A percentile compares a stretch with the other conserved stretches of the same genome.
These are phyloP conservation scores for Knoxdaviesia capensis DNA, from an alignment of 2,329 filamentous ascomycete species.

Conservation along the genomic window DNA sequence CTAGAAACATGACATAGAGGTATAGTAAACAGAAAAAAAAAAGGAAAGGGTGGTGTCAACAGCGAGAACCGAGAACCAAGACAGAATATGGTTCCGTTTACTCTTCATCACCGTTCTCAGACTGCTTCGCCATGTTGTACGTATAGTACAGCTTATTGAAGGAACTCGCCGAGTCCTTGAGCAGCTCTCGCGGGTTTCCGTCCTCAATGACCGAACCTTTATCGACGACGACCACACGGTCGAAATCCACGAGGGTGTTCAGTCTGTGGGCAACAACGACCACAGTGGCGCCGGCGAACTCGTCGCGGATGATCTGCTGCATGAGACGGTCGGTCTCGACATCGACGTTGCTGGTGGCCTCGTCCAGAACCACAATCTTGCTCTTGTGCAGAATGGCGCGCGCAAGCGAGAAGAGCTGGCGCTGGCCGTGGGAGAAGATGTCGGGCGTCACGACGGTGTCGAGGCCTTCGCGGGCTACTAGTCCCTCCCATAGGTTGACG, in stretches of 20 bases:
- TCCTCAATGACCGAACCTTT: conserved; percentile 10
- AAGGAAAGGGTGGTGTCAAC: neutral
- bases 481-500: conserved; percentile 10
- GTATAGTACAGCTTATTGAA: too few species aligned
- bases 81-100: too few species aligned
- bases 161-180: too few species aligned
- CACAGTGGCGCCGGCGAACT: conserved; percentile 29
- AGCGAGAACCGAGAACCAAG: neutral
- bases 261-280: conserved; percentile 25
- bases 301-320: conserved; percentile 18
- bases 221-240: conserved; percentile 29
- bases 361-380: conserved; percentile 13
- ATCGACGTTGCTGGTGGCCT: conserved; percentile 22
- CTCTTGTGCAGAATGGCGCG: conserved; percentile 25
- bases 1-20: neutral
- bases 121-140: too few species aligned
- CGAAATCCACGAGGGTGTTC: conserved; percentile 30
- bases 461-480: conserved; percentile 10
- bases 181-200: too few species aligned
- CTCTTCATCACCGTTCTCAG: too few species aligned
- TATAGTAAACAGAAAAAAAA: neutral
- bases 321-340: conserved; percentile 18
- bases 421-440: conserved; percentile 35
- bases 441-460: conserved; percentile 20
- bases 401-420: conserved; percentile 42